Conservation (phyloP, 257 asterid species). For the Jasminum sambac region DNA sequence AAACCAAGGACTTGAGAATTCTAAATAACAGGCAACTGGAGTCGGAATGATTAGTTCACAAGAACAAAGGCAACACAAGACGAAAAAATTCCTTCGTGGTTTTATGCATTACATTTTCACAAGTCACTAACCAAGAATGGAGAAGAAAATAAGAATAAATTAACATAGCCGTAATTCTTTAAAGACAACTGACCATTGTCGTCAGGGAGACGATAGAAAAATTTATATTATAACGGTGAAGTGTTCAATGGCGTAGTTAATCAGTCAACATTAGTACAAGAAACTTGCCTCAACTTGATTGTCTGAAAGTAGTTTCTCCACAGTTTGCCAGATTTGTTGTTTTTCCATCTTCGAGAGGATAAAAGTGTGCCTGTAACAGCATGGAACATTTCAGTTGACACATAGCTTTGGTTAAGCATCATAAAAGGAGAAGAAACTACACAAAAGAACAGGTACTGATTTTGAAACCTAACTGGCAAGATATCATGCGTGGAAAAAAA, state of each 20-base stretch:
- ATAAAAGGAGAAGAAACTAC: slow-evolving; percentile 9
- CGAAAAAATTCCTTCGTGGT: not conserved
- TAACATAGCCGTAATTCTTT: not conserved
- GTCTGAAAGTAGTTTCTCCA: slow-evolving; percentile 83
- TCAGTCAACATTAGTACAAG: not conserved
- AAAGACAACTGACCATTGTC: not conserved
- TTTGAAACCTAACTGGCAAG: slow-evolving; percentile 7
- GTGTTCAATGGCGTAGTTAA: not conserved
- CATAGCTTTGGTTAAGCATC: slow-evolving; percentile 15
- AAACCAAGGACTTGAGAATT: not conserved
- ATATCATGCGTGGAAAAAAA: too few species aligned
- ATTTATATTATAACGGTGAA: not conserved
- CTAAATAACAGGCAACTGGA: not conserved
- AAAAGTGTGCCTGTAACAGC: slow-evolving; percentile 77
- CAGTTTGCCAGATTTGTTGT: slow-evolving; percentile 80
- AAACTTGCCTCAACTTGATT: slow-evolving; percentile 88
- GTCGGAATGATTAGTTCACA: not conserved
- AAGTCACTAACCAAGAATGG: not conserved
- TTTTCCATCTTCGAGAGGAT: slow-evolving; percentile 65
- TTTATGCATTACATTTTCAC: not conserved
- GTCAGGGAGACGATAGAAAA: not conserved
- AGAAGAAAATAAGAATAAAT: not conserved
- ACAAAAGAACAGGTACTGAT: slow-evolving; percentile 12
- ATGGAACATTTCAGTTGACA: slow-evolving; percentile 22
- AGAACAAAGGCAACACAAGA: not conserved